Conservation (phyloP, 768 basidiomycete genomes). For the Lentinula lateritia region DNA sequence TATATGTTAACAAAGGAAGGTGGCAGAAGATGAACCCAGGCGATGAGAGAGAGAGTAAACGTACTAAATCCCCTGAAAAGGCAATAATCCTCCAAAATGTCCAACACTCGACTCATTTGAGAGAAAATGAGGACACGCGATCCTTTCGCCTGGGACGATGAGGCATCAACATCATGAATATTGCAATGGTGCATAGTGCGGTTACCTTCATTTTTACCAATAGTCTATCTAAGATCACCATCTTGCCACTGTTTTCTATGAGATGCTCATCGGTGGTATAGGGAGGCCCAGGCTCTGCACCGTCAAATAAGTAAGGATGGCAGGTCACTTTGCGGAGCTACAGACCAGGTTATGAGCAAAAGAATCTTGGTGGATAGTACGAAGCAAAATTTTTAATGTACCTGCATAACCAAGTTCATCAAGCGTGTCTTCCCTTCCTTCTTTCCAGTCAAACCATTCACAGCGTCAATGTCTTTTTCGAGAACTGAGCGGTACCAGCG, state of each 20-base stretch:
- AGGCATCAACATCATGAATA: not conserved
- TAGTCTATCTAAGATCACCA: conserved; percentile 95
- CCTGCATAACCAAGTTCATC: conserved; percentile 99
- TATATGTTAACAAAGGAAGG: not conserved
- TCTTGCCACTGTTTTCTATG: conserved; percentile 91
- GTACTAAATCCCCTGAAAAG: conserved; percentile 83
- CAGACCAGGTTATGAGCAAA: not conserved
- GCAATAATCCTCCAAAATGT: conserved; percentile 97
- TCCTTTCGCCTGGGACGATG: conserved; percentile 47
- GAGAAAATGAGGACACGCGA: conserved; percentile 96
- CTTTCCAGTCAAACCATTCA: conserved; percentile 93
- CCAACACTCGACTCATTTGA: conserved; percentile 98
- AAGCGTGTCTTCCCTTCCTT: conserved; percentile 97
- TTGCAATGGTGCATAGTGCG: not conserved
- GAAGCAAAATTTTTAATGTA: conserved; percentile 21
- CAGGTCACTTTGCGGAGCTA: conserved; percentile 83
- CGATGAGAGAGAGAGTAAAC: conserved; percentile 20
- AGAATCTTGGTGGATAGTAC: not conserved
- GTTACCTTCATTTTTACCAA: conserved; percentile 71
- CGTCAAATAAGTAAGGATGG: conserved; percentile 90
- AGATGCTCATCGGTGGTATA: conserved; percentile 98
- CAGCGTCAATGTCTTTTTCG: conserved; percentile 98
- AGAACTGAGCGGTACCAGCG: conserved; percentile 97
- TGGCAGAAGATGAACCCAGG: not conserved
- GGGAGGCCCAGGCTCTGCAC: conserved; percentile 97